Conservation (phyloP, 371 early-diverging fungal species). For the Catenaria anguillulae region DNA sequence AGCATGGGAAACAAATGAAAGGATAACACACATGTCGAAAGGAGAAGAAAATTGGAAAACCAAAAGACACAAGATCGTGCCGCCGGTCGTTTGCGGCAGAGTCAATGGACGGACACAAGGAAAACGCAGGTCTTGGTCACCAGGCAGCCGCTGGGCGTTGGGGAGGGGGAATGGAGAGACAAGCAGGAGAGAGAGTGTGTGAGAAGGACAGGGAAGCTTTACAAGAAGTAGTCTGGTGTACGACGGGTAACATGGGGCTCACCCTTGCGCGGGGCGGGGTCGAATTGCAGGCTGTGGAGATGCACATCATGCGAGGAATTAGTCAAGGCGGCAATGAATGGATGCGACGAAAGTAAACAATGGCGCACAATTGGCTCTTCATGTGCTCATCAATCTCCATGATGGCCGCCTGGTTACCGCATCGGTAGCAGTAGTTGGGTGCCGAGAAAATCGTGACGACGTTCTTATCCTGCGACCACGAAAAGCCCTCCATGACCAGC, state of each 20-base stretch:
- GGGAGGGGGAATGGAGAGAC: too few relatives aligned
- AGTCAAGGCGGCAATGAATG: too few relatives aligned
- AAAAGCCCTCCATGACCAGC: constrained; percentile 95
- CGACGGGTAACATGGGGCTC: constrained; percentile 95
- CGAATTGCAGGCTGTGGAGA: constrained; percentile 79
- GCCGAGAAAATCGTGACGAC: constrained; percentile 98
- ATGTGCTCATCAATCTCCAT: constrained; percentile 77
- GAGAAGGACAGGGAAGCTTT: constrained; percentile 10
- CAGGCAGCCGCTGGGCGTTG: too few relatives aligned
- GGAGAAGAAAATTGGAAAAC: too few relatives aligned
- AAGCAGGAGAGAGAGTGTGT: too few relatives aligned
- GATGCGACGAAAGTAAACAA: background rate
- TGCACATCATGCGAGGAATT: too few relatives aligned
- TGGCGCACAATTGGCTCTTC: constrained; percentile 82
- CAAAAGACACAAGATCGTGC: too few relatives aligned
- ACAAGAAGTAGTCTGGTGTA: constrained; percentile 98
- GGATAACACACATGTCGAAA: too few relatives aligned
- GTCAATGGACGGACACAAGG: too few relatives aligned
- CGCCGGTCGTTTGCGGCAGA: too few relatives aligned
- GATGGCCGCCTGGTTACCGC: constrained; percentile 63
- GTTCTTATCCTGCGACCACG: constrained; percentile 94
- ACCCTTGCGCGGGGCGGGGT: constrained; percentile 94
- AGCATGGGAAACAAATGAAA: too few relatives aligned
- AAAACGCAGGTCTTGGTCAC: too few relatives aligned
- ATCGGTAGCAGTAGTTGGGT: constrained; percentile 60